phyloP scores from a whole-genome alignment of 768 basidiomycete species.

The Lactarius quietus region DNA sequence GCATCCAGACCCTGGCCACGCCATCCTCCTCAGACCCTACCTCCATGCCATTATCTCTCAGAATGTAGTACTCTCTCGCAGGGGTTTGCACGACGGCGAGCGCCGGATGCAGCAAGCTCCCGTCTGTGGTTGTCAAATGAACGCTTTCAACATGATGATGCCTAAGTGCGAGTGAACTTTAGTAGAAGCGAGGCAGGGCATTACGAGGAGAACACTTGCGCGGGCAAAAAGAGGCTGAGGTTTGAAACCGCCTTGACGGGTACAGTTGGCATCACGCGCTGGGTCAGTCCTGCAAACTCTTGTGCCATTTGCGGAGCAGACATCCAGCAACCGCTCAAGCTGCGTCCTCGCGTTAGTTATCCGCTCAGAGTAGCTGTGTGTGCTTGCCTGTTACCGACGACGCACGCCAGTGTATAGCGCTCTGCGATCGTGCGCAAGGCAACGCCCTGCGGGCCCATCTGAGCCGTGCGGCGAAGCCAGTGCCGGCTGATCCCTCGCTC shows the following conservation, averaged over 20 bases:
- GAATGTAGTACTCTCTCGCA: constrained; percentile 60
- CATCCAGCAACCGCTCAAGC: constrained; percentile 69
- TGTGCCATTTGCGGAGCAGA: constrained; percentile 67
- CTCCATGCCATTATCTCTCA: constrained; percentile 75
- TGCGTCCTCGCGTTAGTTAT: constrained; percentile 29
- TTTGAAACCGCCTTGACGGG: constrained; percentile 28
- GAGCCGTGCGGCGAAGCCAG: constrained; percentile 50
- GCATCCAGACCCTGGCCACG: constrained; percentile 57
- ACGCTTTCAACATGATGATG: constrained; percentile 77
- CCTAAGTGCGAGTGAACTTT: constrained; percentile 35
- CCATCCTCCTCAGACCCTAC: constrained; percentile 76
- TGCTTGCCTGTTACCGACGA: constrained; percentile 65
- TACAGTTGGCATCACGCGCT: constrained; percentile 10
- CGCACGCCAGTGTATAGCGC: constrained; percentile 64
- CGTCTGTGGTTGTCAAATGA: constrained; percentile 50
- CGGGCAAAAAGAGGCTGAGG: constrained; percentile 61
- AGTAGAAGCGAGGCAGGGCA: background rate
- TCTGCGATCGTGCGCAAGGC: constrained; percentile 50
- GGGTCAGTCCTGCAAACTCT: constrained; percentile 53
- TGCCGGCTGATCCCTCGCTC: constrained; percentile 59
- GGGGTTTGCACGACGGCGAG: constrained; percentile 71
- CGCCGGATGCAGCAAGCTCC: constrained; percentile 51
- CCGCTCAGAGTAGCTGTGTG: background rate
- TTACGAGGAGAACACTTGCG: constrained; percentile 39
- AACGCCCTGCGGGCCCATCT: constrained; percentile 41